Conservation (phyloP, 148 eudicot species). For the Beta vulgaris region DNA sequence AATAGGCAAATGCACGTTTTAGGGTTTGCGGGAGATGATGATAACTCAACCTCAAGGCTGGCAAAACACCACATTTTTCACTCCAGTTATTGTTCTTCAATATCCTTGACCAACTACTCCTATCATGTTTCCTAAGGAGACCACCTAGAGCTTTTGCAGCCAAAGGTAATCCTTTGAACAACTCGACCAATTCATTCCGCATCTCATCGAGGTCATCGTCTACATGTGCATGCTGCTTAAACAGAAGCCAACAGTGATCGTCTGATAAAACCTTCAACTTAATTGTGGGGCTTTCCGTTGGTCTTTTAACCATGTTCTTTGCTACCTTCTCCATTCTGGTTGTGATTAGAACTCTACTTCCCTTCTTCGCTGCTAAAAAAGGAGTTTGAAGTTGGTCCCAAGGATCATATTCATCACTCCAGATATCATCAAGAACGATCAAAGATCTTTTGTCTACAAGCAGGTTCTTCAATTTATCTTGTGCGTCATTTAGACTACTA, state of each 20-base stretch:
- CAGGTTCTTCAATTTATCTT: background rate
- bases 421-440: slow-evolving; percentile 13
- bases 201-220: background rate
- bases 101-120: background rate
- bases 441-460: background rate
- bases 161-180: slow-evolving; percentile 10
- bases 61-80: background rate
- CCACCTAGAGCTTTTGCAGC: slow-evolving; percentile 12
- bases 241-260: slow-evolving; percentile 2
- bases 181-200: background rate
- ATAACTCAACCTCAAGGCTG: background rate
- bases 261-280: background rate
- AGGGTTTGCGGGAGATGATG: background rate
- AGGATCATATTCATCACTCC: slow-evolving; percentile 3
- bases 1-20: background rate
- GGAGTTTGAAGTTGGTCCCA: background rate
- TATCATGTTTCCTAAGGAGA: background rate
- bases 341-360: slow-evolving; percentile 7
- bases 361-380: background rate
- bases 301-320: background rate
- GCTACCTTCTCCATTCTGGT: background rate
- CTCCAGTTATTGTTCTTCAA: background rate
- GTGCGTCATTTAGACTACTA: background rate
- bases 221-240: background rate
- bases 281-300: background rate